phyloP scores from a whole-genome alignment of 345 rosid genomes.

The Isatis tinctoria region DNA sequence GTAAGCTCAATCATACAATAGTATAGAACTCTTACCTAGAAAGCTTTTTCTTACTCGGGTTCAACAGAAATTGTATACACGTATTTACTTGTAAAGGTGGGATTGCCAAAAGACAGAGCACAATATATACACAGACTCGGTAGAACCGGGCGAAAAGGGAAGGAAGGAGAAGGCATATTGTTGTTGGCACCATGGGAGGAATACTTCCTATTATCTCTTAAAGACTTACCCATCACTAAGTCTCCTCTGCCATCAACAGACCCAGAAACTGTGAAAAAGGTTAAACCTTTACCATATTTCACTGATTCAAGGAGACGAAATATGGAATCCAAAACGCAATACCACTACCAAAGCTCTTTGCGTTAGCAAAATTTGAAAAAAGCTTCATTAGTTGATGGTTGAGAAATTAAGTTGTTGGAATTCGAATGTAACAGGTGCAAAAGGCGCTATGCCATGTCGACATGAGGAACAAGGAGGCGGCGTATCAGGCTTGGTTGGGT shows the following conservation, averaged over 20 bases:
- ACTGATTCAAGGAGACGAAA: neutral
- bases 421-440: slow-evolving; percentile 48
- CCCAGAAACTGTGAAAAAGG: slow-evolving; percentile 79
- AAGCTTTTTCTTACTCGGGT: neutral
- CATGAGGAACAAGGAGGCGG: slow-evolving; percentile 84
- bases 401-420: neutral
- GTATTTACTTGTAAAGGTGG: slow-evolving; percentile 45
- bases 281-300: slow-evolving; percentile 11
- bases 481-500: slow-evolving; percentile 97
- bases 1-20: slow-evolving; percentile 32
- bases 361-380: neutral
- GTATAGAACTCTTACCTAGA: neutral
- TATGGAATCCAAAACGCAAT: neutral
- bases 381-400: neutral
- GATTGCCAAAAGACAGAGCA: slow-evolving; percentile 79
- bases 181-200: slow-evolving; percentile 95
- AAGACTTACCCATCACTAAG: slow-evolving; percentile 79
- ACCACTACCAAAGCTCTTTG: neutral
- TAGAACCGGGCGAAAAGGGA: slow-evolving; percentile 92
- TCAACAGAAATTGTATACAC: neutral
- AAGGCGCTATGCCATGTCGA: slow-evolving; percentile 69
- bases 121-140: slow-evolving; percentile 97
- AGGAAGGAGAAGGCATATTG: slow-evolving; percentile 90
- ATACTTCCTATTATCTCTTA: slow-evolving; percentile 62
- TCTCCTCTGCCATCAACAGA: slow-evolving; percentile 59